A percentile compares a stretch with the other conserved stretches of the same genome.
Conservation (phyloP, 495 filamentous ascomycete species). For the Hypoxylon fuscum region DNA sequence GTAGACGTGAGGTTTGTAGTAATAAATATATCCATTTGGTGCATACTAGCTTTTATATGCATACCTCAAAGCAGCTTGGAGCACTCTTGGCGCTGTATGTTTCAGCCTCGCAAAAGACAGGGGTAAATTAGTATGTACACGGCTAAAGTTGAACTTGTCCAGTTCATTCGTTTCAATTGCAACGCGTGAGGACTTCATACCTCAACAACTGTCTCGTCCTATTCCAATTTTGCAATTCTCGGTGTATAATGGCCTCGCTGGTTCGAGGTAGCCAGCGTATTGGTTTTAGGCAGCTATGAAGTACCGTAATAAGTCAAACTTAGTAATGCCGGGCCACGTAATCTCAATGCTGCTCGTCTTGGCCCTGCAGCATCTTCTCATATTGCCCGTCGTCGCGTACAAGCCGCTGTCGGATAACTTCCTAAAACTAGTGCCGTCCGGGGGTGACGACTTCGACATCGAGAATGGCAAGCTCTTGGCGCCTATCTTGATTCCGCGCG, state of each 20-base stretch:
- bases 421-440: constrained; percentile 71
- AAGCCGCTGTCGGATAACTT: constrained; percentile 76
- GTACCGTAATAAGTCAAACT: constrained; percentile 16
- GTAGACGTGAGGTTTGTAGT: too few relatives aligned
- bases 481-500: constrained; percentile 88
- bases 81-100: constrained; percentile 16
- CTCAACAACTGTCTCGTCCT: constrained; percentile 5
- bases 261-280: constrained; percentile 38
- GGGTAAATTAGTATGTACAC: constrained; percentile 31
- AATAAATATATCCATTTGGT: not conserved
- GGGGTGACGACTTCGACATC: constrained; percentile 83
- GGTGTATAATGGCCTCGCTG: constrained; percentile 38
- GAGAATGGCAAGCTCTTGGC: constrained; percentile 76
- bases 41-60: not conserved
- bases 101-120: constrained; percentile 41
- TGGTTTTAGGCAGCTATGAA: constrained; percentile 30
- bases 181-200: constrained; percentile 2
- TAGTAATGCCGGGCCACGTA: constrained; percentile 36
- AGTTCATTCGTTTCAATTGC: constrained; percentile 23
- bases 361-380: constrained; percentile 43
- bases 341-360: constrained; percentile 36
- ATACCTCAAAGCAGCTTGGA: not conserved
- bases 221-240: not conserved
- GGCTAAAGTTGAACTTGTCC: constrained; percentile 39
- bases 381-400: constrained; percentile 66